Base-by-base conservation (phyloP, 768 basidiomycete genomes). In the Gyrodon lividus region DNA sequence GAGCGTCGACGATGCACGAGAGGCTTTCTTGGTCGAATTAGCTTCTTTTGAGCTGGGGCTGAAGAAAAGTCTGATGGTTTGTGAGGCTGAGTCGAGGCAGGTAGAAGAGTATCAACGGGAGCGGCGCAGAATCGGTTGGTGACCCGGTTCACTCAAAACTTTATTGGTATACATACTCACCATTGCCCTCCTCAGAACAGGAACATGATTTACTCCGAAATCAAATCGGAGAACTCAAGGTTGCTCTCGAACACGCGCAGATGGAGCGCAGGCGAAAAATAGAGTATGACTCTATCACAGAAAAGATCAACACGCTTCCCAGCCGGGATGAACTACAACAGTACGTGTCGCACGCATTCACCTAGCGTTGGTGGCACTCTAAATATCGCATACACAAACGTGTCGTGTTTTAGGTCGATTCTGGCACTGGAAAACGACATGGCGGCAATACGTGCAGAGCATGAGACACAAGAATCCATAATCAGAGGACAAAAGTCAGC, bases 101-200 rank as follows among this genome's bases (percentile, higher is more conserved):
- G 90, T 92, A 1, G 84, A 89, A 60, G 86, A 91, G 65, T 93
- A 93, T 63, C 79, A 89, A 59, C 74, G 78, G 39, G 89, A 90
- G 60, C 79, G 80, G 43, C 77, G 80, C 58, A 70, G 80, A 55
- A 88, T 92, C 61, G 88, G 91, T 88, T 64, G 40, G 81, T 74
- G n/a, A 12, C 6, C 40, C 46, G 14, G 16, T 52, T 23, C 34
- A 12, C 24, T 40, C 28, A 3, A 22, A 3, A 8, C 20, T 3
- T 24, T 20, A 20, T 33, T 19, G 6, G n/a, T n/a, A 16, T 6
- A 38, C 24, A 26, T 20, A 4, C 16, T 1, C 16, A 13, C 14
- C 6, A 4, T 7, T 22, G n/a, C 10, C 22, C 17, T 1, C 35
- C 28, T 20, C 53, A 92, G 90, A 86, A 57, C 73, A 81, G 48